Conservation (phyloP, 2,329 filamentous ascomycete genomes). For the Metarhizium robertsii region DNA sequence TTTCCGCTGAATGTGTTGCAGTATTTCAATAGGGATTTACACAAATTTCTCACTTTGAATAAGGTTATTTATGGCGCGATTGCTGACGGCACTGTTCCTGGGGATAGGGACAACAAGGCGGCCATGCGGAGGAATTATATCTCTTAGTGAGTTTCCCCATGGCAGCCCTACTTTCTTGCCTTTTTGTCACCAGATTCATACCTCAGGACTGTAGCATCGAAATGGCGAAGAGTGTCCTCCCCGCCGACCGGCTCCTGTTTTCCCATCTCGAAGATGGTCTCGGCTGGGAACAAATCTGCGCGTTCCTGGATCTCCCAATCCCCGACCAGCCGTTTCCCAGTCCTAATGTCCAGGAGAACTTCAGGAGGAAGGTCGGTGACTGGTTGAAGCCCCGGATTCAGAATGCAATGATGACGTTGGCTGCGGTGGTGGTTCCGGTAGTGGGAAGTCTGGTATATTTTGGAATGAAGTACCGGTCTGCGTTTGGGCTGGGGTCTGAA, state of each 20-base stretch:
- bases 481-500: background rate
- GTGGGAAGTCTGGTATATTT: background rate
- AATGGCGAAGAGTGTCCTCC: constrained; percentile 15
- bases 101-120: background rate
- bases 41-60: too few species aligned
- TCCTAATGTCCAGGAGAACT: too few species aligned
- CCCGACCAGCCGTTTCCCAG: too few species aligned
- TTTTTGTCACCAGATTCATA: too few species aligned
- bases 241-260: constrained; percentile 17
- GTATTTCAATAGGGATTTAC: constrained; percentile 7
- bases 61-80: too few species aligned
- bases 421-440: background rate
- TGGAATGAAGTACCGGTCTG: constrained; percentile 2
- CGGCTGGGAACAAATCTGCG: constrained; percentile 18
- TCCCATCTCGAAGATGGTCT: constrained; percentile 24
- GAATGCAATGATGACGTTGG: background rate
- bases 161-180: background rate
- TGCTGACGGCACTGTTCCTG: too few species aligned
- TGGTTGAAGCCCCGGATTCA: background rate
- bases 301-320: too few species aligned
- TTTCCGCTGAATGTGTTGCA: constrained; percentile 18
- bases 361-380: too few species aligned
- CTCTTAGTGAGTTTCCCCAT: background rate
- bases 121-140: constrained; percentile 1
- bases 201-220: constrained; percentile 4